Base-by-base conservation (phyloP, 1,139 yeast species). In the Candida sanyaensis region DNA sequence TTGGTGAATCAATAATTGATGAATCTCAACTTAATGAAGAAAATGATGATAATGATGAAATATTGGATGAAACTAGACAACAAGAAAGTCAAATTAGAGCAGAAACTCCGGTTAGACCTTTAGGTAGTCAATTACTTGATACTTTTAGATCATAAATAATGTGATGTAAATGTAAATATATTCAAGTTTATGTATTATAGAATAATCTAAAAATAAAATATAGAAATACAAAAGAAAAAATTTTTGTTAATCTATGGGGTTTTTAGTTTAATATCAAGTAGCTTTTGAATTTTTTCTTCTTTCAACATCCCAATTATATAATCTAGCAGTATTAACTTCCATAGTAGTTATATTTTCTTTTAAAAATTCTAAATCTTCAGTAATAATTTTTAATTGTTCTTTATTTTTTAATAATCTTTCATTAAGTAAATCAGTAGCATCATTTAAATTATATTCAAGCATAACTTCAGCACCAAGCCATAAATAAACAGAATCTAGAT, bases 391-490 rank as follows among this genome's bases (percentile, higher is more conserved):
- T 56, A 86, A 74, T 55, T 82, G 87, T 43, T 77, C 74, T 56
- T 80, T 68, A 31, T 96, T 92, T 33, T 81, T 80, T 27, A 66
- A 67, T 53, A 92, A 76, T 63, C 93, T 83, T 37, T 78, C 78
- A 26, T 75, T 63, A 50, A 95, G 73, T 58, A 95, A 74, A 29
- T 74, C 84, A 43, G 84, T 78, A 1, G 99, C 99, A 64, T 93
- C 99, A 41, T 81, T 87, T 33, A 90, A 74, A 5, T 97, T 92
- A 64, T 93, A 93, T 64, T 93, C 99, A 60, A 95, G 75, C 99
- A 93, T 93, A 17, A 93, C 95, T 60, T 92, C 96, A 1, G 99
- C 98, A 9, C 99, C 99, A 21, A 93, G 77, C 99, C 99, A 93
- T 47, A 93, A 76, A 54, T 83, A 83, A 1, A 93, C 99, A 2